Evolutionary conservation across 2,329 filamentous ascomycete genomes (phyloP).

Genomic region (Myriosclerotinia duriaeana): DNA sequence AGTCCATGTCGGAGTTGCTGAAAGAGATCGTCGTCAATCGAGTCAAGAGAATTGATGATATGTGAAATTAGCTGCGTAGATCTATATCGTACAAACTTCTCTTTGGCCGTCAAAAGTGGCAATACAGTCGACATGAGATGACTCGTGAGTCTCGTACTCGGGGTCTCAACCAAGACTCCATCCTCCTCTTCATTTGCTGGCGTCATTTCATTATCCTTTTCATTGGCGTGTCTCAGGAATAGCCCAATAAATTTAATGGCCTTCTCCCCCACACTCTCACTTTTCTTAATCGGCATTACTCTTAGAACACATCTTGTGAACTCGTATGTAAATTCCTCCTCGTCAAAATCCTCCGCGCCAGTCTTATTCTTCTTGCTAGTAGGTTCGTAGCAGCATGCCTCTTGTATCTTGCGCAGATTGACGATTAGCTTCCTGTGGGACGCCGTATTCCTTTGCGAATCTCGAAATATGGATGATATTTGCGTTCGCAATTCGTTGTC

Average conservation of each 20-base stretch:
- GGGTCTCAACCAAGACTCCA: conserved; percentile 75
- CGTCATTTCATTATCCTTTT: conserved; percentile 69
- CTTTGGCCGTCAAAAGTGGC: conserved; percentile 78
- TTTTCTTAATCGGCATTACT: conserved; percentile 85
- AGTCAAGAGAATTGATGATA: conserved; percentile 87
- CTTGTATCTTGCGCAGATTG: conserved; percentile 85
- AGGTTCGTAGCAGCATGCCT: conserved; percentile 71
- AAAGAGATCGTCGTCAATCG: conserved; percentile 90
- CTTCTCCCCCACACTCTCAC: conserved; percentile 82
- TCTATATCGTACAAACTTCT: conserved; percentile 88
- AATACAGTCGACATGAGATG: conserved; percentile 72
- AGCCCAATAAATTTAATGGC: conserved; percentile 82
- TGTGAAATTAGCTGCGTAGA: conserved; percentile 88
- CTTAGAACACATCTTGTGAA: conserved; percentile 79
- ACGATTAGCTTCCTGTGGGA: conserved; percentile 88
- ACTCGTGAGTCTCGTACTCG: conserved; percentile 74
- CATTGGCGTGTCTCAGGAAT: conserved; percentile 72
- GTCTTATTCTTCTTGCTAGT: conserved; percentile 52
- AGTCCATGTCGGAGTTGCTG: conserved; percentile 76
- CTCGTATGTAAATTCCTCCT: conserved; percentile 84
- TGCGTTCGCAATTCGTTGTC: conserved; percentile 70
- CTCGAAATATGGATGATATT: conserved; percentile 70
- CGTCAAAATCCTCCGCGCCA: conserved; percentile 67
- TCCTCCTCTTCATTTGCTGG: conserved; percentile 64
- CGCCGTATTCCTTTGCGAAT: conserved; percentile 85